phyloP scores from a whole-genome alignment of 1,284 basidiomycete genomes.

The Leccinum pachyderme region DNA sequence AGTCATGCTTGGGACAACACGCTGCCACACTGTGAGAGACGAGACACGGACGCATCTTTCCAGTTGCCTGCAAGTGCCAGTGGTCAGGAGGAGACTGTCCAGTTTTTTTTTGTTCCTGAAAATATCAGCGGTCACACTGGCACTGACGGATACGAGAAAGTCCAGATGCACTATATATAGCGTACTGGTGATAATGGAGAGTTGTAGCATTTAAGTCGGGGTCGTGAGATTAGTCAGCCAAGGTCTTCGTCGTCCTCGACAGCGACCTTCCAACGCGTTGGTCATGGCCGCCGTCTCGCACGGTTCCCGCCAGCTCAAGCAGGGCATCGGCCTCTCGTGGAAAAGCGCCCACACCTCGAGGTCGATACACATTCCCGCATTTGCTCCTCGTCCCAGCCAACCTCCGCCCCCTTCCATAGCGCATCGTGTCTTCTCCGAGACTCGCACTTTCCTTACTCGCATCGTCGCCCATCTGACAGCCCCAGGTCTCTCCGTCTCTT shows the following conservation, averaged over 20 bases:
- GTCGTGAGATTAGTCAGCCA: slow-evolving; percentile 8
- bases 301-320: slow-evolving; percentile 27
- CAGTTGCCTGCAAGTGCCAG: background rate
- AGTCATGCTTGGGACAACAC: background rate
- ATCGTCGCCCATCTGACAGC: slow-evolving; percentile 58
- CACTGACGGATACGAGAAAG: too few species aligned
- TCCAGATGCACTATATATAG: too few species aligned
- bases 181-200: too few species aligned
- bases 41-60: slow-evolving; percentile 5
- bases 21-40: background rate
- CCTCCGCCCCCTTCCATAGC: slow-evolving; percentile 35
- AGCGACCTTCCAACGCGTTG: background rate
- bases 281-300: slow-evolving; percentile 28
- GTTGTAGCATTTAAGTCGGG: too few species aligned
- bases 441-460: slow-evolving; percentile 52
- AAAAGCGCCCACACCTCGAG: slow-evolving; percentile 6
- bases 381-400: slow-evolving; percentile 7
- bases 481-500: slow-evolving; percentile 47
- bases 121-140: too few species aligned
- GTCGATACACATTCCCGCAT: slow-evolving; percentile 19
- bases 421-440: slow-evolving; percentile 50
- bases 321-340: slow-evolving; percentile 17
- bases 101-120: too few species aligned
- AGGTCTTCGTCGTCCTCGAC: slow-evolving; percentile 1
- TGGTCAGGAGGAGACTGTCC: background rate